phyloP scores from a whole-genome alignment of 2,329 filamentous ascomycete genomes.

The Trichoderma cornu-damae region DNA sequence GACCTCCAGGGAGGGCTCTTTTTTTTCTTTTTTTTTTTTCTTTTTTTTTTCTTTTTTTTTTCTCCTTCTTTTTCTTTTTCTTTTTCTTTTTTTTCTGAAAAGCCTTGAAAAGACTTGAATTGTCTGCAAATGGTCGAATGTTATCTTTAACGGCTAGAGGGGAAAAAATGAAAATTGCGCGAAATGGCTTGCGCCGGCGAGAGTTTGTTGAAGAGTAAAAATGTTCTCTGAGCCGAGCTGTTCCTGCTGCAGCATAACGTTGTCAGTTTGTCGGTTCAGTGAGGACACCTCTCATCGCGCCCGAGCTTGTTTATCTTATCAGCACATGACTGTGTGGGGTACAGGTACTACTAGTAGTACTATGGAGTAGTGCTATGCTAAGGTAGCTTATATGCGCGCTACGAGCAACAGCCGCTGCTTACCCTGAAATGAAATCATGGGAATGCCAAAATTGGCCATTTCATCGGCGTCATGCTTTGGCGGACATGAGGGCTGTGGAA shows the following conservation, averaged over 20 bases:
- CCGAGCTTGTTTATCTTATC: constrained; percentile 34
- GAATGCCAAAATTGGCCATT: background rate
- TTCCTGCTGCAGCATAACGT: no score
- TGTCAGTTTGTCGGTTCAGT: no score
- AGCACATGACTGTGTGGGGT: constrained; percentile 31
- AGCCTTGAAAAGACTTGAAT: no score
- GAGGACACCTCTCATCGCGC: constrained; percentile 19
- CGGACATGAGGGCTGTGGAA: no score
- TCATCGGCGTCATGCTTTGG: background rate
- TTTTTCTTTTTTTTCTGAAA: no score
- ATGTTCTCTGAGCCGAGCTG: no score
- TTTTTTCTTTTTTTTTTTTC: background rate
- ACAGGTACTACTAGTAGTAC: no score
- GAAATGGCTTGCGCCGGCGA: background rate
- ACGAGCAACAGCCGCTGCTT: no score
- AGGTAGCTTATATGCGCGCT: no score
- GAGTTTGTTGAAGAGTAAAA: background rate
- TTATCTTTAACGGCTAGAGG: background rate
- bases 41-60: background rate
- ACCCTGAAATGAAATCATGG: constrained; percentile 6
- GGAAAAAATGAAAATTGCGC: background rate
- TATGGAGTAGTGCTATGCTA: no score
- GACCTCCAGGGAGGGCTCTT: background rate
- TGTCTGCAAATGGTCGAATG: background rate
- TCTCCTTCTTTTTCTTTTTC: background rate